phyloP scores from a whole-genome alignment of 768 basidiomycete genomes.

The Thelephora ganbajun region DNA sequence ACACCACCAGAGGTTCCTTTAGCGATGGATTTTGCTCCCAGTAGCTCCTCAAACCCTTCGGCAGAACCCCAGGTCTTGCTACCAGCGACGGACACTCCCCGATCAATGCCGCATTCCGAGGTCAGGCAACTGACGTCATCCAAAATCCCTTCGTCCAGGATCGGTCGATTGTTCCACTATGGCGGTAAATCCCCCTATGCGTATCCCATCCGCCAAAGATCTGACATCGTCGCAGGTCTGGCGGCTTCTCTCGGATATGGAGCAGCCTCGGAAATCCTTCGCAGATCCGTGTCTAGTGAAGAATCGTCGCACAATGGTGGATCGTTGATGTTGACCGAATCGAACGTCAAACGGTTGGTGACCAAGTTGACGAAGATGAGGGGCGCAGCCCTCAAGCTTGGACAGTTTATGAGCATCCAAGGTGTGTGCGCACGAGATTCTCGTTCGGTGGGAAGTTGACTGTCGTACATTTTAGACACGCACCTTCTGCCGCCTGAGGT shows the following conservation, averaged over 20 bases:
- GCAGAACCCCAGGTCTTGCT: no score
- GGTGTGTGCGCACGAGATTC: conserved; percentile 23
- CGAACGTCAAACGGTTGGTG: conserved; percentile 81
- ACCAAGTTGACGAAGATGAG: conserved; percentile 91
- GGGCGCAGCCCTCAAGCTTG: conserved; percentile 90
- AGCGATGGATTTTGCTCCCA: no score
- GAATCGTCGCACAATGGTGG: conserved; percentile 9
- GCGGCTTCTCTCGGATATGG: conserved; percentile 84
- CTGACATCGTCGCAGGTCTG: conserved; percentile 41
- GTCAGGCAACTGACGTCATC: conserved; percentile 49
- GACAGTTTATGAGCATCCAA: conserved; percentile 97
- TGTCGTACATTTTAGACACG: conserved; percentile 43
- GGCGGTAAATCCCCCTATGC: conserved; percentile 39
- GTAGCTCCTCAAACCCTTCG: no score
- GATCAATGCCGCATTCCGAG: neutral
- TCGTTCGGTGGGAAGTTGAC: neutral
- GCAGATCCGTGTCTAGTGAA: conserved; percentile 39
- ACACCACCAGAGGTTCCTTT: no score
- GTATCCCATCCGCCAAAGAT: neutral
- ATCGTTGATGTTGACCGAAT: conserved; percentile 77
- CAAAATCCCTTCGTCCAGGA: conserved; percentile 78
- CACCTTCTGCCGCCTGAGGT: conserved; percentile 78
- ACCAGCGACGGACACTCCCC: no score
- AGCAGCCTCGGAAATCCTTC: conserved; percentile 75
- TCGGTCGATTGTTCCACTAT: conserved; percentile 88